Evolutionary conservation across 306 rosid species (phyloP).

Genomic region (Vigna reflexopilosa): DNA sequence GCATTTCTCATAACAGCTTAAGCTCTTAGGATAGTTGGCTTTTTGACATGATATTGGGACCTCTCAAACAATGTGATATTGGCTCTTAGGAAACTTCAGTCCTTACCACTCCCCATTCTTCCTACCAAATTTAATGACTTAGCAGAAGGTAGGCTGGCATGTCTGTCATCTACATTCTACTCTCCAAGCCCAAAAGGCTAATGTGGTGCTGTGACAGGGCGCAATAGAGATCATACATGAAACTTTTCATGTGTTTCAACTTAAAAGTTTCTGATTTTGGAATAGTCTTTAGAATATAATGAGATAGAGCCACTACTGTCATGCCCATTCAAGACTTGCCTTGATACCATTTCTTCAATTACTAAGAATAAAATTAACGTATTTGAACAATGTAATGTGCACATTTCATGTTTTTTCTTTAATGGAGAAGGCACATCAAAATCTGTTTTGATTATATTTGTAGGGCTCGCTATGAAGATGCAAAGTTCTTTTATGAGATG

Average conservation of each 20-base stretch:
- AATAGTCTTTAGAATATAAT: constrained; percentile 3
- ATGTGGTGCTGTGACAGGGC: not conserved
- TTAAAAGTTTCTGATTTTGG: not conserved
- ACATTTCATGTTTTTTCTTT: constrained; percentile 25
- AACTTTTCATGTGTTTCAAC: not conserved
- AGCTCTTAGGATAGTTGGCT: not conserved
- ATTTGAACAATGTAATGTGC: constrained; percentile 18
- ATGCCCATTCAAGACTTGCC: not conserved
- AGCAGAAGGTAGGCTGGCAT: not conserved
- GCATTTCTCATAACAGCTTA: not conserved
- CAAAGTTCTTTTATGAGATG: constrained; percentile 88
- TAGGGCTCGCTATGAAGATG: constrained; percentile 99
- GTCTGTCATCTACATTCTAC: not conserved
- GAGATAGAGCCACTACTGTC: constrained; percentile 21
- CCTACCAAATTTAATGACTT: not conserved
- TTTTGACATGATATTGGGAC: not conserved
- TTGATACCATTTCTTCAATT: not conserved
- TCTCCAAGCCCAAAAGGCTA: not conserved
- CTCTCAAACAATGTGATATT: not conserved
- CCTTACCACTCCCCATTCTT: not conserved
- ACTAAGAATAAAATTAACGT: not conserved
- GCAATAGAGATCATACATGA: not conserved
- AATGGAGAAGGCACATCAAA: constrained; percentile 33
- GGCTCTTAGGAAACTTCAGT: not conserved
- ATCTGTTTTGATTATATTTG: constrained; percentile 44